Base-by-base conservation (phyloP, 306 rosid species). In the peach (Prunus persica) region DNA sequence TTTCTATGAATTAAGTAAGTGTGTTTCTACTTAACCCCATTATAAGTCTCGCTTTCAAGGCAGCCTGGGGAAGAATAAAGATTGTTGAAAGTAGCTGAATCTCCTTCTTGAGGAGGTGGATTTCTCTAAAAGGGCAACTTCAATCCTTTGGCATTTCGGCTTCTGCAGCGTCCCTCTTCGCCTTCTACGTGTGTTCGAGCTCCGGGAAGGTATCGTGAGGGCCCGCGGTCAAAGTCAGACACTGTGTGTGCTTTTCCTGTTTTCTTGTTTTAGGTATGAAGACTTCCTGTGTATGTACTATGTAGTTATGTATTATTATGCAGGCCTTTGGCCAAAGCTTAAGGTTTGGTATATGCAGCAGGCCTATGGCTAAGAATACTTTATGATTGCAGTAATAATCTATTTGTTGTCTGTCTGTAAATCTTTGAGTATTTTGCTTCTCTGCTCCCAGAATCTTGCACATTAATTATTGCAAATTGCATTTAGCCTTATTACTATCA, bases 141-240 rank as follows among this genome's bases (percentile, higher is more conserved):
- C 93, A 54, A 88, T 86, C 91, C 99, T 92, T 92, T 90, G 98
- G 99, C 99, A 92, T 88, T 89, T 90, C 80, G 77, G 66, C 75
- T 80, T 76, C 85, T 87, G 58, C 71, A 46, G 81, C 56, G 72
- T 41, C 74, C 68, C 84, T 65, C 82, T 70, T 79, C 76, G 74
- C 69, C 19, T 38, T 77, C 34, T 38, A 66, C 1, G 5, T 69
- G 80, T 38, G 11, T 72, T 72, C 65, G 79, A 67, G 79, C 68
- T 71, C 72, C 10, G 25, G 67, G 66, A 81, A 81, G 68, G 54
- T 77, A 55, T 32, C 60, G 43, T 24, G 79, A 71, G 68, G 81
- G 76, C 75, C 69, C 68, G 69, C 69, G 68, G 69, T 69, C 49
- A 32, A 80, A 55, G 20, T 63, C 47, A 14, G 28, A 49, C 65